phyloP scores from a whole-genome alignment of 176 grass and related monocot species.

The Triticum urartu region DNA sequence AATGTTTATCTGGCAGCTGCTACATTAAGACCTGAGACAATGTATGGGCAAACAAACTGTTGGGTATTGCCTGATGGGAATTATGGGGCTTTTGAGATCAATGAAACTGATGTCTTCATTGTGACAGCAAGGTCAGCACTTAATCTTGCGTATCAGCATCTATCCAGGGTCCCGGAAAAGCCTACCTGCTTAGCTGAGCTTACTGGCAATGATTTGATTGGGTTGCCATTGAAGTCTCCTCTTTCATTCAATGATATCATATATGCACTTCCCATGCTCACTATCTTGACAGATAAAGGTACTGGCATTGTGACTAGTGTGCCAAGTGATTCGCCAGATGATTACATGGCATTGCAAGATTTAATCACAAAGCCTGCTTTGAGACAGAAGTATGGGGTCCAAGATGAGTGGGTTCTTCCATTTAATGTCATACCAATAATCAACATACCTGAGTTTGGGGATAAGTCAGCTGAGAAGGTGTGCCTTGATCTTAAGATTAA shows the following conservation, averaged over 20 bases:
- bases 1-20: constrained; percentile 76
- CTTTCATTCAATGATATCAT: constrained; percentile 67
- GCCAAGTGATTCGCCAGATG: constrained; percentile 76
- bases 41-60: constrained; percentile 86
- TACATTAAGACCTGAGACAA: constrained; percentile 75
- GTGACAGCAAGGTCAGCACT: constrained; percentile 62
- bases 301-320: constrained; percentile 73
- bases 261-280: constrained; percentile 79
- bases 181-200: constrained; percentile 63
- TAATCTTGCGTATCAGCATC: constrained; percentile 75
- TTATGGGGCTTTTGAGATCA: constrained; percentile 81
- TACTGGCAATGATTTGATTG: constrained; percentile 69
- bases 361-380: constrained; percentile 61
- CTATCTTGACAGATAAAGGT: constrained; percentile 62
- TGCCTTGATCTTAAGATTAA: constrained; percentile 66
- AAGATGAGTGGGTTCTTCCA: constrained; percentile 79
- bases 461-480: constrained; percentile 68
- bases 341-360: constrained; percentile 74
- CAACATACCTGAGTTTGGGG: constrained; percentile 77
- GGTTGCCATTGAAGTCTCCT: constrained; percentile 70
- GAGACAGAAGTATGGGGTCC: constrained; percentile 61
- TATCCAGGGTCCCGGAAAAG: constrained; percentile 54
- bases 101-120: constrained; percentile 78
- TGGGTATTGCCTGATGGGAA: constrained; percentile 77
- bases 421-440: constrained; percentile 61